These are phyloP conservation scores for Alternaria arborescens DNA, from an alignment of 2,329 filamentous ascomycete genomes.

Conservation along the genomic window DNA sequence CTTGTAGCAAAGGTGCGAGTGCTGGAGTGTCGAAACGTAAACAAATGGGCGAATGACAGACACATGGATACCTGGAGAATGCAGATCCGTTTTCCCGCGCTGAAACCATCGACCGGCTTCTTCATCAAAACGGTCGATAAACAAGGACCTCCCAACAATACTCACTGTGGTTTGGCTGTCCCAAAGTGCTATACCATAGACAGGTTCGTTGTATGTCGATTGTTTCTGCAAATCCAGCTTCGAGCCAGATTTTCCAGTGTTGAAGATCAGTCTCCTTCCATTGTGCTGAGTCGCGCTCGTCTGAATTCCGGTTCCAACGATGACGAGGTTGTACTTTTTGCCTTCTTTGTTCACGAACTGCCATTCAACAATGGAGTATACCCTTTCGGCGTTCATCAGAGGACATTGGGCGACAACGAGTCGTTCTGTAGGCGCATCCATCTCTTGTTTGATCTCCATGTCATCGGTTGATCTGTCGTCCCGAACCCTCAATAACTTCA, in stretches of 20 bases:
- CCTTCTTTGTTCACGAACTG: conserved; percentile 61
- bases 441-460: conserved; percentile 35
- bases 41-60: conserved; percentile 58
- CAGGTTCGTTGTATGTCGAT: conserved; percentile 39
- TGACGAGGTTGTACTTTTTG: conserved; percentile 69
- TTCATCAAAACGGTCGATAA: conserved; percentile 42
- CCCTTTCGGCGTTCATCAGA: conserved; percentile 65
- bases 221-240: conserved; percentile 61
- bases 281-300: conserved; percentile 26
- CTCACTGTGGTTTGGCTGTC: conserved; percentile 36
- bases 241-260: conserved; percentile 49
- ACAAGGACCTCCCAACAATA: conserved; percentile 36
- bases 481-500: conserved; percentile 37
- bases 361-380: conserved; percentile 73
- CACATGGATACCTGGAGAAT: conserved; percentile 61
- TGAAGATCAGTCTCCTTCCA: conserved; percentile 44
- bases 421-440: conserved; percentile 43
- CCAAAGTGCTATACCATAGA: conserved; percentile 44
- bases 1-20: conserved; percentile 62
- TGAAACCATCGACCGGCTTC: conserved; percentile 51
- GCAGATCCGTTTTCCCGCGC: conserved; percentile 51
- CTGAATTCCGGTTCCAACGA: conserved; percentile 62
- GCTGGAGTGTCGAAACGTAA: conserved; percentile 62
- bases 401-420: conserved; percentile 62
- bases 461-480: conserved; percentile 30